Conservation (phyloP, 2,329 filamentous ascomycete genomes). For the Hirsutella rhossiliensis region DNA sequence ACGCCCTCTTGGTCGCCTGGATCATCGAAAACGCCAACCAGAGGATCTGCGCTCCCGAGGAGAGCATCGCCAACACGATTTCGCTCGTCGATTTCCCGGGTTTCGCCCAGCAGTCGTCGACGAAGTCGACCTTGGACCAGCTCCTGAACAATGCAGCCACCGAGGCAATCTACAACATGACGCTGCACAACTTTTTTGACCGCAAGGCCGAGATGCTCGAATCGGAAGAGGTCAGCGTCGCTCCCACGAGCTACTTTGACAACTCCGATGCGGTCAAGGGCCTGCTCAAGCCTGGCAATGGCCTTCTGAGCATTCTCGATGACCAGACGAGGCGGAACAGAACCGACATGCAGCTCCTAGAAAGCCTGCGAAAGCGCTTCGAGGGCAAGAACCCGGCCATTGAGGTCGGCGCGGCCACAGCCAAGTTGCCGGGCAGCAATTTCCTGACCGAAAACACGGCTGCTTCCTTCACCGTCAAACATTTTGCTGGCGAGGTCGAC, state of each 20-base stretch:
- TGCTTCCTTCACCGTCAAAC: constrained; percentile 78
- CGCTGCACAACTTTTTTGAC: constrained; percentile 92
- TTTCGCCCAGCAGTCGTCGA: constrained; percentile 75
- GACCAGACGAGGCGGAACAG: constrained; percentile 88
- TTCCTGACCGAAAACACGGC: constrained; percentile 74
- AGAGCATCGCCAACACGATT: constrained; percentile 82
- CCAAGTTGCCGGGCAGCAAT: constrained; percentile 76
- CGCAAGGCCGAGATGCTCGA: constrained; percentile 87
- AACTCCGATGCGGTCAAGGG: constrained; percentile 91
- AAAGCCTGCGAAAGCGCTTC: constrained; percentile 85
- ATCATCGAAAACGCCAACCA: constrained; percentile 91
- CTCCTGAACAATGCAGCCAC: constrained; percentile 89
- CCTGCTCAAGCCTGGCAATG: constrained; percentile 83
- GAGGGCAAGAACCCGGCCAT: constrained; percentile 91
- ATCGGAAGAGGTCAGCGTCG: constrained; percentile 81
- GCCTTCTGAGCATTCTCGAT: constrained; percentile 84
- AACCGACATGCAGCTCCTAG: constrained; percentile 79
- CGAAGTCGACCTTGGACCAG: constrained; percentile 79
- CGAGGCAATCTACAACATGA: constrained; percentile 86
- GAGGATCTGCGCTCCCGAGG: constrained; percentile 74
- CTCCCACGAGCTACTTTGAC: constrained; percentile 93
- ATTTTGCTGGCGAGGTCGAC: constrained; percentile 94
- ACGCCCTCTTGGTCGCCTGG: constrained; percentile 86
- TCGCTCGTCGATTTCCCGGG: constrained; percentile 95
- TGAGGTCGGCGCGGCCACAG: constrained; percentile 59